Percentiles rank a stretch among this genome's conserved stretches.
Conservation (phyloP, 257 asterid species). For the Dorcoceras hygrometricum region DNA sequence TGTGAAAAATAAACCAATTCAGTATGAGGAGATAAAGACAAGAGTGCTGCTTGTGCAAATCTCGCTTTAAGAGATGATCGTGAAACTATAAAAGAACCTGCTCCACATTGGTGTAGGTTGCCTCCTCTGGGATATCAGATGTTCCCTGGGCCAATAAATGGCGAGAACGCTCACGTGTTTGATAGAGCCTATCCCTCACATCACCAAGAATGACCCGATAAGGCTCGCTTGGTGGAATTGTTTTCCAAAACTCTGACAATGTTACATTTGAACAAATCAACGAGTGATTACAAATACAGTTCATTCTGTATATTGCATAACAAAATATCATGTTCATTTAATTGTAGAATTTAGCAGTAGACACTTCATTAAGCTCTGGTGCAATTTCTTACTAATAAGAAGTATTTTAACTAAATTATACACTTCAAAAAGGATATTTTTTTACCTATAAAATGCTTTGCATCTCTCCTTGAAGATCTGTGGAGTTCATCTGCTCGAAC, state of each 20-base stretch:
- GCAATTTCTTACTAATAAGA: background rate
- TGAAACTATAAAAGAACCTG: constrained; percentile 32
- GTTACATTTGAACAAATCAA: background rate
- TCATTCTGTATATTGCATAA: background rate
- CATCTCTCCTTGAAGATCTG: constrained; percentile 44
- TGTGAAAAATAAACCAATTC: constrained; percentile 2
- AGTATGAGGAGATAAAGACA: background rate
- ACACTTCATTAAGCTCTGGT: background rate
- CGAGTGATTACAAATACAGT: background rate
- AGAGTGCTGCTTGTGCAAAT: background rate
- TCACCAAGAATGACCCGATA: constrained; percentile 67
- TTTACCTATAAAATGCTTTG: constrained; percentile 59
- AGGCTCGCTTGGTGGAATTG: constrained; percentile 51
- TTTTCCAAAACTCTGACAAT: constrained; percentile 58
- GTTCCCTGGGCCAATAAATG: constrained; percentile 42
- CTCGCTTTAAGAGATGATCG: background rate
- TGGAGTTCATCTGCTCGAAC: constrained; percentile 46
- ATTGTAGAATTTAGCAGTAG: background rate
- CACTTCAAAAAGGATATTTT: background rate
- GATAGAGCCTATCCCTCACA: constrained; percentile 58
- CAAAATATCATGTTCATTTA: background rate
- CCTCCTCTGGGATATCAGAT: constrained; percentile 57
- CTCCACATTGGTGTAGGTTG: constrained; percentile 50
- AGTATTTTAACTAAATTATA: background rate
- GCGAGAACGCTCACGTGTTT: constrained; percentile 65